phyloP scores from a whole-genome alignment of 1,284 basidiomycete species.

The Chalciporus sp. region DNA sequence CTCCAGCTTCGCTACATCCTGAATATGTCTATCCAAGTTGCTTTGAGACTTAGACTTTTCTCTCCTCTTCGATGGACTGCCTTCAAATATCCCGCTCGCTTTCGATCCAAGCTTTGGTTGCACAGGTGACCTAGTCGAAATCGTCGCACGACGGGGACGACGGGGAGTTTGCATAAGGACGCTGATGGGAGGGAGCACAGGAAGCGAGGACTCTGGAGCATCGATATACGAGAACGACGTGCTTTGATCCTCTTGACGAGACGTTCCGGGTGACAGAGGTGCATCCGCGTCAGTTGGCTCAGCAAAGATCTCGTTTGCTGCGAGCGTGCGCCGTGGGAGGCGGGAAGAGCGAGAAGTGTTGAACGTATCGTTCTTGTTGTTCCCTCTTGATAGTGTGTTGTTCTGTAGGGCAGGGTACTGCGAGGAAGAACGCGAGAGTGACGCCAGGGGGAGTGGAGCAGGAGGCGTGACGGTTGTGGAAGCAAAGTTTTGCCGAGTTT shows the following conservation, averaged over 20 bases:
- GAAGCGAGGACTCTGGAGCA: constrained; percentile 21
- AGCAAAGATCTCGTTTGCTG: constrained; percentile 70
- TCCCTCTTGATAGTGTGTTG: constrained; percentile 1
- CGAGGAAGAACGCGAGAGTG: constrained; percentile 53
- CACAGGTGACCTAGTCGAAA: constrained; percentile 62
- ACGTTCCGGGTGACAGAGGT: constrained; percentile 33
- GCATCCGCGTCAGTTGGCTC: constrained; percentile 42
- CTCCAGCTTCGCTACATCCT: constrained; percentile 61
- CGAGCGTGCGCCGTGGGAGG: constrained; percentile 60
- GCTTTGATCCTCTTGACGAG: constrained; percentile 27
- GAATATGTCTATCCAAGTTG: constrained; percentile 66
- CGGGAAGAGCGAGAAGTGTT: constrained; percentile 48
- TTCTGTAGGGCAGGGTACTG: constrained; percentile 31
- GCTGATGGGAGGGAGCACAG: constrained; percentile 21
- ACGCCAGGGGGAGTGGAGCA: constrained; percentile 58
- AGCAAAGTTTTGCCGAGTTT: constrained; percentile 70
- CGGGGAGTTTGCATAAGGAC: constrained; percentile 48
- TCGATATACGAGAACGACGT: constrained; percentile 22
- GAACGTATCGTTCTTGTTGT: constrained; percentile 2
- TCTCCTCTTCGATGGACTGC: constrained; percentile 61
- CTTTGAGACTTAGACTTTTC: constrained; percentile 68
- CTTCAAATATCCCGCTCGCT: constrained; percentile 35
- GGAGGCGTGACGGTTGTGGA: constrained; percentile 47
- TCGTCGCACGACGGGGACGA: constrained; percentile 64
- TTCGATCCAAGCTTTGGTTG: constrained; percentile 22